Base-by-base conservation (phyloP, 306 rosid species). In the Cicer pinnatifidum region DNA sequence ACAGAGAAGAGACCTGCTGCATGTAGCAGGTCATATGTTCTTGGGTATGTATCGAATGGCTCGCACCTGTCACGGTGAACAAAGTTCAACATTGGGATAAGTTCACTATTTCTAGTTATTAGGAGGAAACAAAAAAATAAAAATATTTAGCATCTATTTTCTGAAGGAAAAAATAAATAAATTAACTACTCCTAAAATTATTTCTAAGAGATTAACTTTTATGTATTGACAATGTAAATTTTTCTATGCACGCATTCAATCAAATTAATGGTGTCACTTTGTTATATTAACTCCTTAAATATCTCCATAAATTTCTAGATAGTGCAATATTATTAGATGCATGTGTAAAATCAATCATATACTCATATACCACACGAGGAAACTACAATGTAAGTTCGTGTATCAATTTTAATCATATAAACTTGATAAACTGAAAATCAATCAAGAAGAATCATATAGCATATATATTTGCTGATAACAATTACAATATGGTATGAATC, bases 31-130 rank as follows among this genome's bases (percentile, higher is more conserved):
- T 91, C 97, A 16, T 93, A 93, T 13, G 98, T 91, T 86, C 94
- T 89, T 23, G 97, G 98, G 74, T 93, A 93, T 48, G 98, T 89
- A 73, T 93, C 97, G 73, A 93, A 91, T 13, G 98, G 96, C 76
- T 93, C 98, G 8, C 98, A 93, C 98, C 98, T 93, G 67, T 16
- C 78, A 41, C 61, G 15, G 52, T 43, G 43, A 51, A 78, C 71
- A 17, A 9, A 15, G 3, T 46, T 62, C 43, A 64, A 69, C 78
- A 81, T 82, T 39, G 77, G 6, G 17, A 51, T 43, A 19, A 60
- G 66, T 15, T 73, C 47, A 56, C 47, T 23, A 12, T 8, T 44
- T 64, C 13, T 52, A 33, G 13, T 56, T 7, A 58, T 28, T 35
- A 12, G 12, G 39, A 20, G 19, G 5, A 67, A 52, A 50, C 7